Evolutionary conservation across 2,329 filamentous ascomycete genomes (phyloP).

Genomic region (Pyricularia sp.): DNA sequence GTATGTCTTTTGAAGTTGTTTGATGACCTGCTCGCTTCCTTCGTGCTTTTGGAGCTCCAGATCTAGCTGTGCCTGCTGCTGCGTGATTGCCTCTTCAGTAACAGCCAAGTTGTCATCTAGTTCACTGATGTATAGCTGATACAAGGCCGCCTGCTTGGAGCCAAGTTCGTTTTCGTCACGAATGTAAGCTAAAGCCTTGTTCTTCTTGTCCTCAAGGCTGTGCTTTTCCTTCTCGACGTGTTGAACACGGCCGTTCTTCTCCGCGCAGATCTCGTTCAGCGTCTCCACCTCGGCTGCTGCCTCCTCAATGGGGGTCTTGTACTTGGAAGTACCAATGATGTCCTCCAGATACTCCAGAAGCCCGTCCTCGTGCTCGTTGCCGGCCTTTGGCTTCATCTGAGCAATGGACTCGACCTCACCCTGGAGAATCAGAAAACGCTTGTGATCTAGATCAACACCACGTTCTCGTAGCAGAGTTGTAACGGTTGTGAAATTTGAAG

Average conservation of each 20-base stretch:
- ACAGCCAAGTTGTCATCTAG: conserved; percentile 81
- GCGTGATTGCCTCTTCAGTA: conserved; percentile 77
- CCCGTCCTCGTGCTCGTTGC: conserved; percentile 89
- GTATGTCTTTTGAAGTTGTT: conserved; percentile 74
- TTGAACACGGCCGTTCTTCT: conserved; percentile 90
- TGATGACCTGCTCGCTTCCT: conserved; percentile 81
- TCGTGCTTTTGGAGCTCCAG: conserved; percentile 84
- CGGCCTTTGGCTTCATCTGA: conserved; percentile 97
- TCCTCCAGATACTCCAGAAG: conserved; percentile 94
- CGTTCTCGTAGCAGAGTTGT: conserved; percentile 75
- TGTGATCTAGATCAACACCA: conserved; percentile 93
- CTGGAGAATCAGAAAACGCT: conserved; percentile 92
- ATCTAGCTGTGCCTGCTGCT: conserved; percentile 79
- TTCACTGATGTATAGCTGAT: conserved; percentile 81
- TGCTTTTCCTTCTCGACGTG: conserved; percentile 97
- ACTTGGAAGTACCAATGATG: conserved; percentile 97
- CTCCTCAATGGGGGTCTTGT: conserved; percentile 94
- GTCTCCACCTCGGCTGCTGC: conserved; percentile 79
- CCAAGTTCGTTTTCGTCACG: conserved; percentile 87
- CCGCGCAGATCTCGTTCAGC: conserved; percentile 85
- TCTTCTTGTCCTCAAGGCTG: conserved; percentile 87
- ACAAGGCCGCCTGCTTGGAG: conserved; percentile 79
- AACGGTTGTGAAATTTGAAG: conserved; percentile 84
- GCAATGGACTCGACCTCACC: conserved; percentile 98
- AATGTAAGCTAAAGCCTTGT: conserved; percentile 80